Evolutionary conservation across 331 rosid species (phyloP).

Genomic region (Arachis monticola): DNA sequence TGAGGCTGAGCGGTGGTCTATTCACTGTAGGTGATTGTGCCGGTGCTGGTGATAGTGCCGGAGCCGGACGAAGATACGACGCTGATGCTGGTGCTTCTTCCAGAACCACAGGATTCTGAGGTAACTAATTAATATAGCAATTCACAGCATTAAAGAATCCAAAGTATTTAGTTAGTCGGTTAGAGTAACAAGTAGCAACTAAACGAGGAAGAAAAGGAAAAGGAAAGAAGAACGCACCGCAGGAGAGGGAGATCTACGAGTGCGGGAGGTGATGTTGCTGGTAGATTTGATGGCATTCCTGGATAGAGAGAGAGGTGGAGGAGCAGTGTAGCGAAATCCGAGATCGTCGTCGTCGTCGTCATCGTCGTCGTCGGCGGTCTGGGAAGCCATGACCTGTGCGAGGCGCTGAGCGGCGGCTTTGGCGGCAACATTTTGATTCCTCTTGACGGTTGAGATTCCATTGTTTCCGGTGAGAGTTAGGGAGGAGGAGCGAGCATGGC

Average conservation of each 20-base stretch:
- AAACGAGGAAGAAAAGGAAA: conserved; percentile 19
- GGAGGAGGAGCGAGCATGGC: conserved; percentile 48
- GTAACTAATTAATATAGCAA: conserved; percentile 55
- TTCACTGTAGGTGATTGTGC: not conserved
- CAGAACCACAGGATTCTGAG: conserved; percentile 49
- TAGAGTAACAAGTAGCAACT: not conserved
- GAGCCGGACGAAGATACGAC: conserved; percentile 49
- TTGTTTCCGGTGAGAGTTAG: conserved; percentile 51
- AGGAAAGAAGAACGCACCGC: conserved; percentile 41
- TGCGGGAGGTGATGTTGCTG: conserved; percentile 15
- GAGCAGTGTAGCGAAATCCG: conserved; percentile 90
- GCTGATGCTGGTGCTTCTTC: conserved; percentile 54
- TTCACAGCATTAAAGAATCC: conserved; percentile 2
- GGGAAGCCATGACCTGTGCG: conserved; percentile 98
- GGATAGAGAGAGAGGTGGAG: conserved; percentile 76
- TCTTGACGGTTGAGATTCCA: conserved; percentile 76
- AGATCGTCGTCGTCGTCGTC: conserved; percentile 73
- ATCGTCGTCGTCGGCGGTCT: conserved; percentile 69
- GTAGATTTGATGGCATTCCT: conserved; percentile 52
- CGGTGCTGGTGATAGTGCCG: conserved; percentile 41
- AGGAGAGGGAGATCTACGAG: conserved; percentile 68
- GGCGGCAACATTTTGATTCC: conserved; percentile 94
- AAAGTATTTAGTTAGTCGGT: conserved; percentile 4
- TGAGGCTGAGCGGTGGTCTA: conserved; percentile 44
- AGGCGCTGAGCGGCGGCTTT: conserved; percentile 99